Evolutionary conservation across 148 eudicot species (phyloP).

Genomic region (Rhododendron molle): DNA sequence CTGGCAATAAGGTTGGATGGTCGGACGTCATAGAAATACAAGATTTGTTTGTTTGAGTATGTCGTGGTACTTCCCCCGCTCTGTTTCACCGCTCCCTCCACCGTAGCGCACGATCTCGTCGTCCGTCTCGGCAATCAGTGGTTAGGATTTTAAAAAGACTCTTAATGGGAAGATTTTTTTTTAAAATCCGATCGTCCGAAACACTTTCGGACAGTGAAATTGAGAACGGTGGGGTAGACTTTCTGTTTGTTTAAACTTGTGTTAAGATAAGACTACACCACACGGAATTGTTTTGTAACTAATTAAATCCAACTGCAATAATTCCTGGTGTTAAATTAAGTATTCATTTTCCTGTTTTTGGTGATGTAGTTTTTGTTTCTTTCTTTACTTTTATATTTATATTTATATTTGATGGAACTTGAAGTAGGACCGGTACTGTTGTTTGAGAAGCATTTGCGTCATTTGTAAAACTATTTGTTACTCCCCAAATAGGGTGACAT

Average conservation of each 20-base stretch:
- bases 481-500: no score
- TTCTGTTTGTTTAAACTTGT: neutral
- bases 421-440: neutral
- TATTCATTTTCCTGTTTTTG: neutral
- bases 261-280: neutral
- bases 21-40: neutral
- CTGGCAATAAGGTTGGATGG: neutral
- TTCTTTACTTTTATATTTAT: neutral
- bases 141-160: no score
- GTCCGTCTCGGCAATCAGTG: no score
- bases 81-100: no score
- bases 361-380: neutral
- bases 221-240: no score
- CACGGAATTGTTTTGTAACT: neutral
- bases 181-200: no score
- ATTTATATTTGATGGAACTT: neutral
- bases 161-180: no score
- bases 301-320: neutral
- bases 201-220: no score
- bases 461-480: no score
- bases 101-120: no score
- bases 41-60: neutral
- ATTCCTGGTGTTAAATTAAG: neutral
- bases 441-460: neutral
- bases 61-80: fast-evolving